Base-by-base conservation (phyloP, 73 alveolate genomes). In the Loxodes magnus region DNA sequence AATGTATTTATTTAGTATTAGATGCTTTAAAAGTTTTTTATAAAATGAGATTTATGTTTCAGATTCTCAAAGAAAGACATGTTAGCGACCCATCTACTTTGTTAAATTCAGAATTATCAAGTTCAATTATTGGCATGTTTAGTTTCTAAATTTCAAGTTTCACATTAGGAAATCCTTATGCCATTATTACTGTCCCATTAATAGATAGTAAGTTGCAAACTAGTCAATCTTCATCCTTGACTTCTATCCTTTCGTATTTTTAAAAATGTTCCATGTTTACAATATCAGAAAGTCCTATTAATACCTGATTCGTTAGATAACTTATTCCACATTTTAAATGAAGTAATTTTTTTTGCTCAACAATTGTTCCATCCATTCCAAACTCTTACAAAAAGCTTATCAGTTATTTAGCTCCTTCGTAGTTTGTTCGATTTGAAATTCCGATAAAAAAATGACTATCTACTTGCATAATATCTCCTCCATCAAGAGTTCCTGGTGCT, bases 401-500 rank as follows among this genome's bases (percentile, higher is more conserved):
- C 24, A 49, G 20, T 24, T 14, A 29, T 15, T 20, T 31, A 5
- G 62, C 62, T 3, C 62, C 62, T 5, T 49, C 55, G 4, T 49
- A 19, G 19, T 49, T 49, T 49, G 62, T 49, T 23, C 62, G 27
- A 5, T 28, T 24, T 4, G 62, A 49, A 14, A 49, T 26, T 20
- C 62, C 62, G 4, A 49, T 49, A 25, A 6, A 49, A 26, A 29
- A 49, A n/a, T 26, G 5, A 4, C 5, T 24, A 10, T 46, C 62
- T 3, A 23, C 62, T 49, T 31, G 27, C 53, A 49, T 24, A 20
- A 49, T 46, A 49, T 49, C 62, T 9, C 62, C 62, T n/a, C 62
- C 62, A 26, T 49, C 62, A 24, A 49, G 52, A 3, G 12, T 4
- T 14, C 33, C 51, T 16, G 27, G 27, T 6, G 50, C 62, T 4